Base-by-base conservation (phyloP, 2,329 filamentous ascomycete species). In the Chaetothyriales sp. region DNA sequence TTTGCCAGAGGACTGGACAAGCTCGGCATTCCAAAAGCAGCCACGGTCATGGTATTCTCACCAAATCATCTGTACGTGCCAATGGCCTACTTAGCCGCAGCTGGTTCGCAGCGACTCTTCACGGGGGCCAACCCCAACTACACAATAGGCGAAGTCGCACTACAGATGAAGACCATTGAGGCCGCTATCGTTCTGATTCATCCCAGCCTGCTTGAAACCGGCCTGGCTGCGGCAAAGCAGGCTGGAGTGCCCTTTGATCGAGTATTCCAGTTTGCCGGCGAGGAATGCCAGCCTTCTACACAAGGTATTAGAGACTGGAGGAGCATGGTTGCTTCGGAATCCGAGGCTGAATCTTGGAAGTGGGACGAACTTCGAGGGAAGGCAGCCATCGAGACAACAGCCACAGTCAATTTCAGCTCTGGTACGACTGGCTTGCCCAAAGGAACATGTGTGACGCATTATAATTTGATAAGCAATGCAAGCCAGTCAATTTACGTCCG, bases 31-130 rank as follows among this genome's bases (percentile, higher is more conserved):
- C 68, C 77, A 56, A 70, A 71, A 0, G 80, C 82, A 25, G 82
- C 85, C 57, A 77, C 82, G 1, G 76, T 88, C 9, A 70, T 88
- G 51, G 68, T 88, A 18, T 86, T 81, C 65, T 80, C 80, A 0
- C 77, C 78, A 20, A 88, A 87, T 67, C 81, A 75, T 56, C 67
- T 88, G 18, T 85, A 80, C 68, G 84, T 82, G 59, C 81, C 84
- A 0, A 68, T 75, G 0, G 69, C 45, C 10, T 60, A 60, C 48
- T 55, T 60, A 13, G 58, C 55, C 1, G 52, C 55, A 43, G 71
- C 77, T 1, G 77, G 76, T 0, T 69, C 70, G 19, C 75, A 75
- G 2, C 72, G 68, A 53, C 69, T 75, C 19, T 80, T 80, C 63
- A 78, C 71, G 49, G 76, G 74, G 18, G 73, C 71, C 4, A 79